Percentiles rank a stretch among this genome's conserved stretches.
Evolutionary conservation across 208 protist species (phyloP).

Genomic region (Trypanosomatidae sp.): DNA sequence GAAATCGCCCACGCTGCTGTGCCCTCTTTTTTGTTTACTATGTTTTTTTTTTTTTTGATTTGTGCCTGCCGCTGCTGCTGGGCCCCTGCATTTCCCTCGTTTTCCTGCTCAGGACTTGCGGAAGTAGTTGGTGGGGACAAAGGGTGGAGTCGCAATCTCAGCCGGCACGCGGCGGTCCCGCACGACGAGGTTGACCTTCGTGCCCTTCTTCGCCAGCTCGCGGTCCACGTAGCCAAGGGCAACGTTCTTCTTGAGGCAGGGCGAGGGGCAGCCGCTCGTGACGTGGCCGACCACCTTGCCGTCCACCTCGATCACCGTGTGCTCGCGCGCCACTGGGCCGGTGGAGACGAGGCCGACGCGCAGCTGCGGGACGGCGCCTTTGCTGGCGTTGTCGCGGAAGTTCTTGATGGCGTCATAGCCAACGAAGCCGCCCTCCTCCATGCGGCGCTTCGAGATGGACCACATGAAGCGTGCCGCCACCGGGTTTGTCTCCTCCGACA

Average conservation of each 20-base stretch:
- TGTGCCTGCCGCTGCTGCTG: no score
- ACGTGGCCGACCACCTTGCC: slow-evolving; percentile 89
- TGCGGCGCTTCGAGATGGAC: slow-evolving; percentile 94
- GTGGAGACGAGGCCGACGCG: slow-evolving; percentile 91
- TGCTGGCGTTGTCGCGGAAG: slow-evolving; percentile 37
- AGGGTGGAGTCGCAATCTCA: slow-evolving; percentile 91
- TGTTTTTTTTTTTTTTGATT: no score
- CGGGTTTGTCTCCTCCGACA: slow-evolving; percentile 93
- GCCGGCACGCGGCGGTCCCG: slow-evolving; percentile 75
- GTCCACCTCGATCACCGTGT: slow-evolving; percentile 59
- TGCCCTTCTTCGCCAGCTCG: slow-evolving; percentile 63
- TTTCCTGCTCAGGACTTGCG: no score
- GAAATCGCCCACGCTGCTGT: no score
- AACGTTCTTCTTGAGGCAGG: slow-evolving; percentile 89
- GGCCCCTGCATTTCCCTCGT: no score
- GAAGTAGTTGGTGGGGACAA: slow-evolving; percentile 81
- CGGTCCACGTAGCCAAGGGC: slow-evolving; percentile 93
- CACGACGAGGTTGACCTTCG: slow-evolving; percentile 85
- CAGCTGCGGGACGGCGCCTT: slow-evolving; percentile 53
- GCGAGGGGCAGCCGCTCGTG: slow-evolving; percentile 91
- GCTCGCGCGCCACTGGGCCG: slow-evolving; percentile 90
- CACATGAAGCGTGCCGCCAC: slow-evolving; percentile 95
- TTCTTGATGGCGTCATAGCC: slow-evolving; percentile 87
- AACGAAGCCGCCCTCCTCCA: slow-evolving; percentile 93
- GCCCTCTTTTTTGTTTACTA: no score